Conservation (phyloP, 257 asterid genomes). For the Cruciata laevipes region DNA sequence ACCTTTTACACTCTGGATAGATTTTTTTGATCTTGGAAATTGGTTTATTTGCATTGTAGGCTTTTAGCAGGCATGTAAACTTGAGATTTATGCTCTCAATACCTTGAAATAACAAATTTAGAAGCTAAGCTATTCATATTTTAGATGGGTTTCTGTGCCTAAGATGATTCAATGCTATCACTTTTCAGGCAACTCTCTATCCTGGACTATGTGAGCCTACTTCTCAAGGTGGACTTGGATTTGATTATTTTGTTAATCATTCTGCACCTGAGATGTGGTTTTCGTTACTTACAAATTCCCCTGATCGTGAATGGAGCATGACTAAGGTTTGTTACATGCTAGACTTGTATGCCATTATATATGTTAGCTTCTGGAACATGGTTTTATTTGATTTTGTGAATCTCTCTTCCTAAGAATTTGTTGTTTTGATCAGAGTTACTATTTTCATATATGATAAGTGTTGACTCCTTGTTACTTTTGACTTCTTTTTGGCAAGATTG, state of each 20-base stretch:
- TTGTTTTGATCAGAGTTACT: not conserved
- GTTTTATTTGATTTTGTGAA: not conserved
- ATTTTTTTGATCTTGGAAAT: not conserved
- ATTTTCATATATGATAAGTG: not conserved
- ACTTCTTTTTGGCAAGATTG: conserved; percentile 44
- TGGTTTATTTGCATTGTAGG: conserved; percentile 1
- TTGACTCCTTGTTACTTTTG: conserved; percentile 13
- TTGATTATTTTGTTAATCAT: conserved; percentile 79
- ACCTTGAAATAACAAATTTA: not conserved
- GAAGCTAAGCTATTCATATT: not conserved
- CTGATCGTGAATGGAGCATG: conserved; percentile 93
- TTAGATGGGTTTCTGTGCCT: not conserved
- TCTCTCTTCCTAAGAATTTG: not conserved
- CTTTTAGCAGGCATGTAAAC: conserved; percentile 12
- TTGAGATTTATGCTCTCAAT: not conserved
- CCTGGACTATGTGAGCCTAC: conserved; percentile 91
- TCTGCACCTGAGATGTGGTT: conserved; percentile 93
- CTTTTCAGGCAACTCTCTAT: conserved; percentile 69
- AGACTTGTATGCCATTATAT: not conserved
- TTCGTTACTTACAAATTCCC: conserved; percentile 59
- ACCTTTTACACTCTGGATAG: not conserved
- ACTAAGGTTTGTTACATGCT: conserved; percentile 57
- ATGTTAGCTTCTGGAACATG: not conserved
- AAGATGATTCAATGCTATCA: conserved; percentile 19
- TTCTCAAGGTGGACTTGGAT: conserved; percentile 96